These are phyloP conservation scores for Moelleriella libera DNA, from an alignment of 2,329 filamentous ascomycete genomes.

Conservation along the genomic window DNA sequence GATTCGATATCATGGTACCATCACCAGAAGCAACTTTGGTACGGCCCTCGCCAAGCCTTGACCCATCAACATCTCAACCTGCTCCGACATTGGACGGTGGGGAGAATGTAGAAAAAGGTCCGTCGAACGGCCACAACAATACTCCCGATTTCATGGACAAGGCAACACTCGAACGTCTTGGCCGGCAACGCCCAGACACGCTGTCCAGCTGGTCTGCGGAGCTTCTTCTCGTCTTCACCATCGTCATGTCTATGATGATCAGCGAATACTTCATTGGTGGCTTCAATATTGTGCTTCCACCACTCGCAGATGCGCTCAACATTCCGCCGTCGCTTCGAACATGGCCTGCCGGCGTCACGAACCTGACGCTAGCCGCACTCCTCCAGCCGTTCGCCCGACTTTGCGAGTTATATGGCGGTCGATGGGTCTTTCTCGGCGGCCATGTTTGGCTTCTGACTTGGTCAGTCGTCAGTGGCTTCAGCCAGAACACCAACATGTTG, in stretches of 20 bases:
- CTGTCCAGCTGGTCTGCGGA: slow-evolving; percentile 42
- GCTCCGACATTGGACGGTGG: background rate
- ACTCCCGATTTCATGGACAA: slow-evolving; percentile 6
- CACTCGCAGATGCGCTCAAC: slow-evolving; percentile 42
- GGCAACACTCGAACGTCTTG: slow-evolving; percentile 41
- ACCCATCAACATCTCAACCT: background rate
- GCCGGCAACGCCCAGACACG: slow-evolving; percentile 42
- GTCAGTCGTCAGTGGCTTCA: slow-evolving; percentile 58
- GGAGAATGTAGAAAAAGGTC: too few relatives aligned
- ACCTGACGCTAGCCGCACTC: slow-evolving; percentile 39
- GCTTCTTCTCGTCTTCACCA: slow-evolving; percentile 45
- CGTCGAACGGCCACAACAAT: background rate
- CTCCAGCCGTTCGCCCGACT: slow-evolving; percentile 50
- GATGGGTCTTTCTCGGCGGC: slow-evolving; percentile 43
- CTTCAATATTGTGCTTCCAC: slow-evolving; percentile 60
- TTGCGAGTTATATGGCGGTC: slow-evolving; percentile 49
- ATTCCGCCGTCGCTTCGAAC: slow-evolving; percentile 48
- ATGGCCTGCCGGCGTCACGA: slow-evolving; percentile 52
- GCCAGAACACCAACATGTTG: slow-evolving; percentile 52
- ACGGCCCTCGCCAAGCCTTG: background rate
- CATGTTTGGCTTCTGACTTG: slow-evolving; percentile 53
- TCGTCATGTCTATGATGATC: slow-evolving; percentile 49
- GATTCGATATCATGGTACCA: background rate
- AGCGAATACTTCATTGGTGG: slow-evolving; percentile 66
- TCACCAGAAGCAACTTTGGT: background rate